Percentiles rank a stretch among this genome's conserved stretches.
These are phyloP conservation scores for Rhytidhysteron rufulum DNA, from an alignment of 2,329 filamentous ascomycete genomes.

Conservation along the genomic window DNA sequence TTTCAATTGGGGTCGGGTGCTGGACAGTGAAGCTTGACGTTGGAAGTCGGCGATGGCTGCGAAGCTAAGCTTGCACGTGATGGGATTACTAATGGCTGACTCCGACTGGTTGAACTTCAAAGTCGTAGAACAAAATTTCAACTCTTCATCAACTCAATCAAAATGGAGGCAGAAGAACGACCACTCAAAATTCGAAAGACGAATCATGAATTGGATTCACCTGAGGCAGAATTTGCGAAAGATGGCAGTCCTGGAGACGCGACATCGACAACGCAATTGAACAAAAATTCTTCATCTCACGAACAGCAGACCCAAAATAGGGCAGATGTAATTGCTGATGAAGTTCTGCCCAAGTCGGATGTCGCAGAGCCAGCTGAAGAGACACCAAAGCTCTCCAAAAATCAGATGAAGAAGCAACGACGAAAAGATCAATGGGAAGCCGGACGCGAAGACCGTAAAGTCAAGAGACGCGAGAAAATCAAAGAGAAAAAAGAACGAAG, in stretches of 20 bases:
- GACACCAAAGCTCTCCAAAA: slow-evolving; percentile 60
- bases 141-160: slow-evolving; percentile 5
- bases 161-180: slow-evolving; percentile 55
- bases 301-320: background rate
- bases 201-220: slow-evolving; percentile 26
- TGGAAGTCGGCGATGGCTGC: slow-evolving; percentile 13
- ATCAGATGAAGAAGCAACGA: slow-evolving; percentile 74
- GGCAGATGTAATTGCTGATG: too few relatives aligned
- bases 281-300: too few relatives aligned
- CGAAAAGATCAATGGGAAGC: slow-evolving; percentile 74
- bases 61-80: slow-evolving; percentile 21
- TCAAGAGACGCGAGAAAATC: slow-evolving; percentile 55
- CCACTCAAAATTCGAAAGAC: slow-evolving; percentile 55
- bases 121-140: slow-evolving; percentile 5
- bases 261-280: background rate
- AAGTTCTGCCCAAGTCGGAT: background rate
- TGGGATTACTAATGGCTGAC: slow-evolving; percentile 6
- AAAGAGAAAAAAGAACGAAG: slow-evolving; percentile 51
- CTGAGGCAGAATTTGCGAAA: slow-evolving; percentile 5
- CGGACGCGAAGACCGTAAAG: slow-evolving; percentile 56
- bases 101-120: slow-evolving; percentile 6
- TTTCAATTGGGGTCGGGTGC: slow-evolving; percentile 21
- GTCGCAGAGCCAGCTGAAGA: background rate
- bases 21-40: slow-evolving; percentile 1
- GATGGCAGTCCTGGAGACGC: too few relatives aligned